Percentiles rank a stretch among this genome's conserved stretches.
Evolutionary conservation across 164 flowering plant species (phyloP).

Genomic region (Sedum album): DNA sequence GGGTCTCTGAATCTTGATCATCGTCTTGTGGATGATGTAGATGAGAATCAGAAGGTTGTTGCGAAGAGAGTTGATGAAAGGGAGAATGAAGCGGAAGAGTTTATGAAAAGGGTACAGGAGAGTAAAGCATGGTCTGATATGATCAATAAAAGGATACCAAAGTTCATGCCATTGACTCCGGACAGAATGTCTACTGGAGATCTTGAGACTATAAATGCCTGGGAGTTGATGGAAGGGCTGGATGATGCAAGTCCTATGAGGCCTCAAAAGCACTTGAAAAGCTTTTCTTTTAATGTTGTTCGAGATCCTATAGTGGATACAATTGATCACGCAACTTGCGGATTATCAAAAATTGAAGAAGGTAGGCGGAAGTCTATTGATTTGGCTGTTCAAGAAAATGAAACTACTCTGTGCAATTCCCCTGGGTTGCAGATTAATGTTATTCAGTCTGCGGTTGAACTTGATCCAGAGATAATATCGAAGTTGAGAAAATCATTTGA

Average conservation of each 20-base stretch:
- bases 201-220: background rate
- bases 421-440: conserved; percentile 26
- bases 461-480: conserved; percentile 55
- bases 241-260: conserved; percentile 13
- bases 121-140: conserved; percentile 6
- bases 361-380: conserved; percentile 19
- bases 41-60: background rate
- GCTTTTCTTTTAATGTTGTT: conserved; percentile 48
- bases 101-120: background rate
- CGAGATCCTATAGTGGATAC: conserved; percentile 3
- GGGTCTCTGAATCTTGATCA: background rate
- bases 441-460: conserved; percentile 19
- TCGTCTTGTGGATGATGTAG: background rate
- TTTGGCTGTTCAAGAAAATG: conserved; percentile 5
- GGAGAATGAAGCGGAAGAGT: background rate
- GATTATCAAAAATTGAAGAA: conserved; percentile 9
- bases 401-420: conserved; percentile 16
- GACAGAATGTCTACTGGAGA: background rate
- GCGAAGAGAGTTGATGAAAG: background rate
- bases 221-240: conserved; percentile 7
- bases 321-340: conserved; percentile 16
- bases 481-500: conserved; percentile 46
- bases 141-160: background rate
- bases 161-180: background rate
- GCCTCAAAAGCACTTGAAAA: conserved; percentile 23